phyloP scores from a whole-genome alignment of 768 basidiomycete species.

The Xanthoconium stramineum region DNA sequence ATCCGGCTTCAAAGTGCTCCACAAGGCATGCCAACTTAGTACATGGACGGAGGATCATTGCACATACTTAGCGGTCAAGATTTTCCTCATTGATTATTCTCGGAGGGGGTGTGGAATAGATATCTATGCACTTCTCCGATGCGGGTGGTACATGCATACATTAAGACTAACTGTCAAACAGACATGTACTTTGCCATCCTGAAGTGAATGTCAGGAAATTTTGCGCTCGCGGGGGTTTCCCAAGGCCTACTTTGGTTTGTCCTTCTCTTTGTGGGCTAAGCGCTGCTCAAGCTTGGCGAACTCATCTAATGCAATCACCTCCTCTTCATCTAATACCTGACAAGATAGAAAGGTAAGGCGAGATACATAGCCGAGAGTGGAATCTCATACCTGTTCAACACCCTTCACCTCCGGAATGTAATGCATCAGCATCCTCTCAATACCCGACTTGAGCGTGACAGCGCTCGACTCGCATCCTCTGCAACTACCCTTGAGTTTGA shows the following conservation, averaged over 20 bases:
- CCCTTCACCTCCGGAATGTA: conserved; percentile 96
- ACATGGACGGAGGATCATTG: no score
- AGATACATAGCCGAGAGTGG: background rate
- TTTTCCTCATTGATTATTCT: no score
- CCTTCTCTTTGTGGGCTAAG: conserved; percentile 43
- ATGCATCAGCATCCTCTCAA: conserved; percentile 99
- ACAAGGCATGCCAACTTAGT: no score
- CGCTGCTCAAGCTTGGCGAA: conserved; percentile 84
- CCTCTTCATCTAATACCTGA: conserved; percentile 88
- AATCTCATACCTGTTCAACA: conserved; percentile 68
- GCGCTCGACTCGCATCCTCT: conserved; percentile 92
- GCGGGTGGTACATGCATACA: no score
- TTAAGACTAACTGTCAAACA: conserved; percentile 37
- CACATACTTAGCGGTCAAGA: no score
- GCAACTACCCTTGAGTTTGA: conserved; percentile 96
- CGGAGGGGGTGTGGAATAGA: no score
- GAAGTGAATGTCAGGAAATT: conserved; percentile 10
- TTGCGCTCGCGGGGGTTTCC: background rate
- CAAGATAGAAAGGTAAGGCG: conserved; percentile 5
- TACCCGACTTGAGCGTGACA: conserved; percentile 94
- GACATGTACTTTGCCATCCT: conserved; percentile 88
- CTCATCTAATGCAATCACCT: conserved; percentile 80
- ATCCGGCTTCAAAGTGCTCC: no score
- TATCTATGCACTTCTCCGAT: no score
- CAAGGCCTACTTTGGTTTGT: conserved; percentile 45